Conservation (phyloP, 805 yeast species). For the Sugiyamaella chiloensis region DNA sequence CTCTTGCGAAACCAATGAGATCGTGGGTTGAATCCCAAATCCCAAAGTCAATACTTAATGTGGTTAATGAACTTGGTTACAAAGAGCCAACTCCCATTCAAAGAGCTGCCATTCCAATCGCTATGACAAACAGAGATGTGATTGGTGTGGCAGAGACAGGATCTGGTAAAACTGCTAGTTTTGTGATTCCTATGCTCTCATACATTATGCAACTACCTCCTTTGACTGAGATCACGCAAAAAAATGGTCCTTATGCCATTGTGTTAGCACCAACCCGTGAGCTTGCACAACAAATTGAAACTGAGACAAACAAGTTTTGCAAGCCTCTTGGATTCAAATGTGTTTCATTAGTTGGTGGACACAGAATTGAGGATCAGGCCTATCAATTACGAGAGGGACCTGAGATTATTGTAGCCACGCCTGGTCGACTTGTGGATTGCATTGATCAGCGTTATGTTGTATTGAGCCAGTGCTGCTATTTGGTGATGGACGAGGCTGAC, state of each 20-base stretch:
- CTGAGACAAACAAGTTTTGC: conserved; percentile 57
- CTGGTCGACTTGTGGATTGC: conserved; percentile 85
- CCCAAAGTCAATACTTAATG: conserved; percentile 40
- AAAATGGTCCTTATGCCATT: conserved; percentile 69
- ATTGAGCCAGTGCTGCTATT: conserved; percentile 57
- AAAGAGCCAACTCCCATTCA: conserved; percentile 85
- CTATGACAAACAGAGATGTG: conserved; percentile 56
- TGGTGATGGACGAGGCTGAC: conserved; percentile 92
- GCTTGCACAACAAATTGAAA: conserved; percentile 80
- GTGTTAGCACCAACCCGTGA: conserved; percentile 92
- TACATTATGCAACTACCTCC: conserved; percentile 49
- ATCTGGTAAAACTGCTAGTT: conserved; percentile 89
- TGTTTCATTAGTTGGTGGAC: conserved; percentile 85
- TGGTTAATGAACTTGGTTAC: conserved; percentile 40
- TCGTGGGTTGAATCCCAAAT: conserved; percentile 66
- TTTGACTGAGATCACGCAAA: conserved; percentile 44
- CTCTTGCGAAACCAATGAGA: conserved; percentile 58
- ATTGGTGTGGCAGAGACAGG: conserved; percentile 96
- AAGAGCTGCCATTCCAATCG: conserved; percentile 78
- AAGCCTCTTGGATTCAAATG: conserved; percentile 36
- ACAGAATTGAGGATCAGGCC: conserved; percentile 71
- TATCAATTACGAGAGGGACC: conserved; percentile 57
- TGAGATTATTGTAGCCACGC: conserved; percentile 87
- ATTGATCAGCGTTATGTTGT: conserved; percentile 63
- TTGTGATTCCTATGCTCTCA: conserved; percentile 65